These are phyloP conservation scores for Vitis riparia DNA, from an alignment of 164 flowering plant genomes.

Conservation along the genomic window DNA sequence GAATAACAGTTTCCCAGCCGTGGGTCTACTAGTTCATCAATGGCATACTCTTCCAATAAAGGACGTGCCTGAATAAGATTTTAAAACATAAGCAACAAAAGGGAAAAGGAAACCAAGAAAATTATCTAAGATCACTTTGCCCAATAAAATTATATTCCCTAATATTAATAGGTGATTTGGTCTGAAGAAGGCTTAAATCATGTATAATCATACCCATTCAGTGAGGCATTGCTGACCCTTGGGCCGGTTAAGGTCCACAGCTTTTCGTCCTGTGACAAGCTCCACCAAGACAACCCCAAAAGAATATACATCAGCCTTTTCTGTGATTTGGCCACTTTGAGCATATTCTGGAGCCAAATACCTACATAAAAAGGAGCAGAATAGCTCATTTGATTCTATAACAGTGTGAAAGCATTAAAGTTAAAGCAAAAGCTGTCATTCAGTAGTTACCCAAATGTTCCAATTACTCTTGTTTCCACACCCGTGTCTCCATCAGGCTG, in stretches of 20 bases:
- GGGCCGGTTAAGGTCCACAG: constrained; percentile 84
- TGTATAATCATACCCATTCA: constrained; percentile 71
- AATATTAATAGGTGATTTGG: background rate
- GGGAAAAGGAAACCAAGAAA: background rate
- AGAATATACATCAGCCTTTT: constrained; percentile 94
- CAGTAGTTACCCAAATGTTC: constrained; percentile 83
- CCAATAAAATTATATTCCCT: too few species aligned
- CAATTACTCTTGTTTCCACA: constrained; percentile 88
- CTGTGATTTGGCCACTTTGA: constrained; percentile 93
- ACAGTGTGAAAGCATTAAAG: background rate
- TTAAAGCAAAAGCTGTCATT: background rate
- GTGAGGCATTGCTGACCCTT: constrained; percentile 95
- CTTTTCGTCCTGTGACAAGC: constrained; percentile 92
- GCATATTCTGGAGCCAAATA: constrained; percentile 99
- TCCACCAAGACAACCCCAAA: constrained; percentile 92
- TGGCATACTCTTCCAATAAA: constrained; percentile 46
- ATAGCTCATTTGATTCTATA: background rate
- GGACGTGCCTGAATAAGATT: constrained; percentile 52
- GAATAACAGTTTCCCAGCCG: constrained; percentile 38
- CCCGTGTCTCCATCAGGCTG: constrained; percentile 89
- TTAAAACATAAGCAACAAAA: background rate
- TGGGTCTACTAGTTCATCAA: constrained; percentile 59
- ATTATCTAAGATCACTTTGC: background rate
- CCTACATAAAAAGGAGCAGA: constrained; percentile 32
- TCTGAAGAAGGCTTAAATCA: background rate